Evolutionary conservation across 352 stramenopile genomes (phyloP), one percentile per base, ranked within the genome.

Genomic region (Phytophthora pini): DNA sequence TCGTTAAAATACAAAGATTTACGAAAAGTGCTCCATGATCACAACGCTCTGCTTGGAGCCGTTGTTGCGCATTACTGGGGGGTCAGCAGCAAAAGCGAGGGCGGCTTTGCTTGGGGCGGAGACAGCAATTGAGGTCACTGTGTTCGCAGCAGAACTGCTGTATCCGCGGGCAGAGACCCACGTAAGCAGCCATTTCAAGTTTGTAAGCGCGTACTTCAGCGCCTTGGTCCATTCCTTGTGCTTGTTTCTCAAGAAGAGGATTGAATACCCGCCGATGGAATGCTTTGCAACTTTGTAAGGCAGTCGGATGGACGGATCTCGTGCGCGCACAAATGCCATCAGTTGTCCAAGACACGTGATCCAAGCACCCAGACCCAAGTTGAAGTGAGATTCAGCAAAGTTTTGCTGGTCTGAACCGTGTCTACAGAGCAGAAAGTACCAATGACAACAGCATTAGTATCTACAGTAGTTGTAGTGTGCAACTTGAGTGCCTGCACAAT

Each of bases 141-240:
- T 26, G 5, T 26, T 67, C 32, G 63, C 44, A 2, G 61, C 41
- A 8, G 64, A 40, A 58, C 64, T 54, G 24, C 49, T 62, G 50
- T 73, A 69, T 43, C 61, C 70, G 15, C 83, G 77, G 4, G 80
- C 67, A 1, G 75, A 84, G 0, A 77, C 68, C 84, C 86, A 94
- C 26, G 78, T 76, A n/a, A 94, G 75, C 26, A 96, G 54, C 88
- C 88, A 96, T 60, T 93, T 93, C 26, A 95, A 72, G 66, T 95
- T 89, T 27, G 87, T 95, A 26, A 96, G 76, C 44, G 83, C 85
- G 61, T 89, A 92, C 65, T 93, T 94, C 54, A 92, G 72, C 31
- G 87, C 88, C 59, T 94, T 94, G 17, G 89, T 95, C 89, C 89
- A 96, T 63, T 93, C 81, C 41, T 76, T 80, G 47, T 91, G 77